A percentile compares a stretch with the other conserved stretches of the same genome.
Evolutionary conservation across 495 filamentous ascomycete genomes (phyloP).

Genomic region (Xylaria palmicola): DNA sequence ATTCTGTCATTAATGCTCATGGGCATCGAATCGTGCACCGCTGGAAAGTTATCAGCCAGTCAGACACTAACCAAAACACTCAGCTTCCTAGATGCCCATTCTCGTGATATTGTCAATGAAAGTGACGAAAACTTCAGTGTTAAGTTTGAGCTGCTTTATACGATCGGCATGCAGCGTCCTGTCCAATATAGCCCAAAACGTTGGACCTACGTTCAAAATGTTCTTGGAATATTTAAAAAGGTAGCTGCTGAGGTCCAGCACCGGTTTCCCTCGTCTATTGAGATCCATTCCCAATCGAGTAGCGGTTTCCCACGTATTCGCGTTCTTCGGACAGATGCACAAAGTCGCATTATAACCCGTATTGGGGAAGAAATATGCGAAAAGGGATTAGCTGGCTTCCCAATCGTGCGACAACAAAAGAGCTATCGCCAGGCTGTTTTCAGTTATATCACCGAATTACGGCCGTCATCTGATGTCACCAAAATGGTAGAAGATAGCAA

Average conservation of each 20-base stretch:
- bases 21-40: conserved; percentile 31
- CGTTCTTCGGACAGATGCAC: conserved; percentile 38
- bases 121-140: conserved; percentile 63
- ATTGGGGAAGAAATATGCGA: conserved; percentile 39
- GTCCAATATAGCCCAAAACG: conserved; percentile 58
- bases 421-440: conserved; percentile 35
- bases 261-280: conserved; percentile 35
- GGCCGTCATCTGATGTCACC: conserved; percentile 31
- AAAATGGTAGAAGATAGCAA: conserved; percentile 30
- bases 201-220: conserved; percentile 59
- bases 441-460: conserved; percentile 42
- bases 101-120: conserved; percentile 62
- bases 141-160: conserved; percentile 66
- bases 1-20: conserved; percentile 54
- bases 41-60: conserved; percentile 20
- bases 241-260: conserved; percentile 22
- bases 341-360: conserved; percentile 23
- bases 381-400: conserved; percentile 39
- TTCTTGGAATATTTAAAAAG: conserved; percentile 47
- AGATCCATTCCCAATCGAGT: conserved; percentile 27
- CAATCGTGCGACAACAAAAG: conserved; percentile 36
- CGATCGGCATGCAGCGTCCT: conserved; percentile 56
- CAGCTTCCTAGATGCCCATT: conserved; percentile 40
- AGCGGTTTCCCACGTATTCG: conserved; percentile 47
- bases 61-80: conserved; percentile 38